Percentiles rank a stretch among this genome's conserved stretches.
Evolutionary conservation across 139 green algal genomes (phyloP).

Genomic region (Raphidocelis subcapitata): DNA sequence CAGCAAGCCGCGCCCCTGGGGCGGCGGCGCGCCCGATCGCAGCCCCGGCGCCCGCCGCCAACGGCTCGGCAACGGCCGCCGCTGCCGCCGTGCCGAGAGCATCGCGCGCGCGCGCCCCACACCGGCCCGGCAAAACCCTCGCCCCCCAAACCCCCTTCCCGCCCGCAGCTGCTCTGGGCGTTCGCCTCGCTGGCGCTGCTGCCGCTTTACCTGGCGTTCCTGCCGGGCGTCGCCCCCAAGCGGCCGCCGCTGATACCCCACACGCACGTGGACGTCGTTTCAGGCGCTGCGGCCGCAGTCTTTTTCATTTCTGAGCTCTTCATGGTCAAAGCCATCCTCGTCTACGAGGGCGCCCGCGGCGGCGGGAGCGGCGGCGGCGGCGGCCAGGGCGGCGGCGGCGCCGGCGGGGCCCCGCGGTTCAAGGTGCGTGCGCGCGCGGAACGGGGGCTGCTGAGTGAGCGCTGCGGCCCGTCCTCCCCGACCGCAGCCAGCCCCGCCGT

Average conservation of each 20-base stretch:
- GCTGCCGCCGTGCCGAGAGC: background rate
- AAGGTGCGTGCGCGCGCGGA: background rate
- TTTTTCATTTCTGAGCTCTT: conserved; percentile 42
- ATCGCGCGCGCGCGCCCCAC: background rate
- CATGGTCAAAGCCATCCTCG: conserved; percentile 33
- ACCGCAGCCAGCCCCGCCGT: background rate
- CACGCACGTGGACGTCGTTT: conserved; percentile 35
- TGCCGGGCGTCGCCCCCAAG: conserved; percentile 10
- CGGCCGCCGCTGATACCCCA: conserved; percentile 26
- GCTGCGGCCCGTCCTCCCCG: background rate
- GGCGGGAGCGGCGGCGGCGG: background rate
- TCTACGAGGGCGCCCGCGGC: background rate
- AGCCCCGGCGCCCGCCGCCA: background rate
- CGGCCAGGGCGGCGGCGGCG: background rate
- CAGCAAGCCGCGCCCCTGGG: no score
- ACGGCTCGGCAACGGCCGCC: background rate
- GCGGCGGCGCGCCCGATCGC: background rate
- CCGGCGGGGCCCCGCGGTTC: background rate
- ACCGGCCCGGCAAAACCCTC: background rate
- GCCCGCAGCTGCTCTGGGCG: conserved; percentile 27
- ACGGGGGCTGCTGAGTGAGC: conserved; percentile 6
- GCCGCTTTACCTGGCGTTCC: conserved; percentile 7
- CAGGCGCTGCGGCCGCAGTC: conserved; percentile 29
- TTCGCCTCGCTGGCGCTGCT: conserved; percentile 10
- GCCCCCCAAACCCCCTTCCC: background rate